Percentiles rank a stretch among this genome's conserved stretches.
These are phyloP conservation scores for Hypoxylon trugodes DNA, from an alignment of 495 filamentous ascomycete genomes.

Conservation along the genomic window DNA sequence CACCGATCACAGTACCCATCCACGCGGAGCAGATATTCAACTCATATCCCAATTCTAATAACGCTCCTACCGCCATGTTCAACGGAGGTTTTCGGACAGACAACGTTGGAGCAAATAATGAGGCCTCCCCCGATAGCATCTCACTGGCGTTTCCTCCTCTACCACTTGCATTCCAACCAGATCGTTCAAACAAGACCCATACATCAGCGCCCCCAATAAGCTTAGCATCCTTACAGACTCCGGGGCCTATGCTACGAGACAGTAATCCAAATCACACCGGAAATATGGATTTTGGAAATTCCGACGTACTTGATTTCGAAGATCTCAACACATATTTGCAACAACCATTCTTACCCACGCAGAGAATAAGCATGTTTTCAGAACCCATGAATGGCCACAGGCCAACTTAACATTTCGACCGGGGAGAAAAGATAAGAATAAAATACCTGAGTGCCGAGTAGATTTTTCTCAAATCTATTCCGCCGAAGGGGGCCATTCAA, in stretches of 20 bases:
- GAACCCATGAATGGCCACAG: neutral
- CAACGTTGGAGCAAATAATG: neutral
- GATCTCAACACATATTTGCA: conserved; percentile 32
- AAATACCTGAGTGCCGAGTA: too few relatives aligned
- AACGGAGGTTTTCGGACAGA: neutral
- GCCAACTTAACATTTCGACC: too few relatives aligned
- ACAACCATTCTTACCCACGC: conserved; percentile 28
- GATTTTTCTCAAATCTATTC: too few relatives aligned
- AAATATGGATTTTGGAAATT: neutral
- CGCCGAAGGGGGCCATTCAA: too few relatives aligned
- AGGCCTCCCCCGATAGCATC: conserved; percentile 35
- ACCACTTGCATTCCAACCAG: conserved; percentile 45
- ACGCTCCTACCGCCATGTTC: neutral
- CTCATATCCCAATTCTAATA: neutral
- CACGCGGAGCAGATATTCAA: neutral
- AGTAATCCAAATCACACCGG: neutral
- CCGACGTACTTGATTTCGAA: conserved; percentile 14
- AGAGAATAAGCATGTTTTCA: conserved; percentile 37
- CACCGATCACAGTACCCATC: neutral
- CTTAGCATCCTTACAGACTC: neutral
- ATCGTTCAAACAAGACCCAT: conserved; percentile 44
- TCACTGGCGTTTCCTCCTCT: conserved; percentile 50
- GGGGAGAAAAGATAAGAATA: too few relatives aligned
- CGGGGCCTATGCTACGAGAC: neutral
- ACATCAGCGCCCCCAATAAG: conserved; percentile 43